Evolutionary conservation across 805 yeast species (phyloP), one percentile per base, ranked within the genome.

Genomic region (Suhomyces kilbournensis): DNA sequence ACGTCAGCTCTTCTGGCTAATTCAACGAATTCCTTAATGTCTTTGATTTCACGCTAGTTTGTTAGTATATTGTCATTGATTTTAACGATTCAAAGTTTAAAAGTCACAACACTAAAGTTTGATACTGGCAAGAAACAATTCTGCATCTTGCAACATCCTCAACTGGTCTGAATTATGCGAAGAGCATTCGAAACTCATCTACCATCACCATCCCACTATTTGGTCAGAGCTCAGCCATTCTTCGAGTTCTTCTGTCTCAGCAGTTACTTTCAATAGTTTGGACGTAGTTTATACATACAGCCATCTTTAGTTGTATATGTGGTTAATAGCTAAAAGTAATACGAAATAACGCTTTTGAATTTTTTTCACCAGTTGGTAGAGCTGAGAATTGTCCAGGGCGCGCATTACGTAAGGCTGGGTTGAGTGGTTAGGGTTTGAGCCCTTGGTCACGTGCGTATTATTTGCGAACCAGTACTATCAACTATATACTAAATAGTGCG

Each of bases 21-120:
- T 82, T 90, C 96, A 77, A 94, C 90, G 82, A 94, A 91, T 81
- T 89, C 88, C 81, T 94, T 94, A 83, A 94, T 91, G 79, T 92
- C 97, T 74, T 90, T 89, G 75, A 94, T 88, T 85, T 93, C 96
- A 72, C 59, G 54, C 58, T 53, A 48, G 14, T 44, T 15, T 46
- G 62, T 61, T 58, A 60, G 65, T 60, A 57, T 10, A 35, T 42
- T 32, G 32, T 39, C 7, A 39, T 15, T 10, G 22, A 9, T n/a
- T 32, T n/a, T 2, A 39, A 39, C 23, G 26, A n/a, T 52, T 46
- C 25, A 43, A 39, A 25, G 22, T 49, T 20, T 3, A 3, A 32
- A 32, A 17, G 35, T 32, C 35, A n/a, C 8, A 14, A n/a, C 17
- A 32, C 35, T 32, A 9, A n/a, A 32, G 17, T 7, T 9, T 32